Conservation (phyloP, 2,329 filamentous ascomycete species). For the Trichoderma aggressivum region DNA sequence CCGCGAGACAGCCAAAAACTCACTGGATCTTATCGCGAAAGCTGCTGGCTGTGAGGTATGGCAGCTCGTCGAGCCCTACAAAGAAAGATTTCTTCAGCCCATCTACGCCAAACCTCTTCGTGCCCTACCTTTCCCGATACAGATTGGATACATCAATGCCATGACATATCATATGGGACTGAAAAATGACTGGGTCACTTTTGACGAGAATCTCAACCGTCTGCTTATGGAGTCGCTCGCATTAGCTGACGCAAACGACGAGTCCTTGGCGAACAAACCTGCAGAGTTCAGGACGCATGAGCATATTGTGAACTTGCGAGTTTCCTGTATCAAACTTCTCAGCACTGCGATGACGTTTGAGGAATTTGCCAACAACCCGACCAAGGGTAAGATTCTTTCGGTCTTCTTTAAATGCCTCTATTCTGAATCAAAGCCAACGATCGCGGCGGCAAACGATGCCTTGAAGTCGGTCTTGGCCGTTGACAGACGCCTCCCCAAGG, state of each 20-base stretch:
- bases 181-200: slow-evolving; percentile 82
- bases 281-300: slow-evolving; percentile 94
- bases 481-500: slow-evolving; percentile 89
- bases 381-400: slow-evolving; percentile 71
- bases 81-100: slow-evolving; percentile 81
- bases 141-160: slow-evolving; percentile 97
- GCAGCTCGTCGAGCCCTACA: slow-evolving; percentile 85
- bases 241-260: slow-evolving; percentile 90
- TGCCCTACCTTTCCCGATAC: slow-evolving; percentile 87
- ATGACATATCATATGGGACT: slow-evolving; percentile 92
- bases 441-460: slow-evolving; percentile 88
- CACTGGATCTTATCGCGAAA: slow-evolving; percentile 76
- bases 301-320: slow-evolving; percentile 83
- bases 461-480: slow-evolving; percentile 83
- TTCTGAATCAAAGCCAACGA: slow-evolving; percentile 85
- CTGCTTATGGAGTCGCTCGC: slow-evolving; percentile 91
- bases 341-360: slow-evolving; percentile 92
- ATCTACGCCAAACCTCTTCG: slow-evolving; percentile 95
- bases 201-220: slow-evolving; percentile 87
- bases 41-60: slow-evolving; percentile 75
- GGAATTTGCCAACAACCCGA: slow-evolving; percentile 73
- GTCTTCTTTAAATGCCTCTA: slow-evolving; percentile 99
- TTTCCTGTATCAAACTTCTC: slow-evolving; percentile 88
- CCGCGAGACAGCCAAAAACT: slow-evolving; percentile 77
- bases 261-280: slow-evolving; percentile 86